Evolutionary conservation across 495 filamentous ascomycete species (phyloP).

Genomic region (Penicillium paradoxum): DNA sequence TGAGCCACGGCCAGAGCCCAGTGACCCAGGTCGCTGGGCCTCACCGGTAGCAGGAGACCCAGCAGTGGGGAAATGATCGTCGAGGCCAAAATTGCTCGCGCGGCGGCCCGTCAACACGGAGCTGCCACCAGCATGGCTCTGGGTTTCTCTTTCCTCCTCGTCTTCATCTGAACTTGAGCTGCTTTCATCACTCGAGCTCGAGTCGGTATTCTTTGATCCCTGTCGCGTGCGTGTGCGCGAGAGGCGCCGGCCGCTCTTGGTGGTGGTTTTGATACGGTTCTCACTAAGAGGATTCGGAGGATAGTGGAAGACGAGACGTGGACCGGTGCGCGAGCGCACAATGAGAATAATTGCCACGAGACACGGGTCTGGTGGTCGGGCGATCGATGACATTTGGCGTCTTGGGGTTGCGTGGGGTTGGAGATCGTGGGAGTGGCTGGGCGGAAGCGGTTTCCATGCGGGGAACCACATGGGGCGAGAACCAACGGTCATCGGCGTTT

Average conservation of each 20-base stretch:
- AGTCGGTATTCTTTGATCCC: constrained; percentile 35
- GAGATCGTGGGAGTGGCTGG: constrained; percentile 12
- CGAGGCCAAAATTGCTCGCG: constrained; percentile 37
- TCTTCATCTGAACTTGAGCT: constrained; percentile 47
- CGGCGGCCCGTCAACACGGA: constrained; percentile 25
- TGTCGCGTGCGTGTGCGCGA: constrained; percentile 29
- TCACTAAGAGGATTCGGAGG: constrained; percentile 58
- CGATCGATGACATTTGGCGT: constrained; percentile 43
- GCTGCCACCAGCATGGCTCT: constrained; percentile 19
- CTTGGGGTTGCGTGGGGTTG: constrained; percentile 9
- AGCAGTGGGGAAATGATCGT: constrained; percentile 27
- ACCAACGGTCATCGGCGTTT: constrained; percentile 4
- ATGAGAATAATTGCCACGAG: constrained; percentile 79
- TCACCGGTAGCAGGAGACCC: constrained; percentile 31
- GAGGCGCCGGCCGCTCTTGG: constrained; percentile 32
- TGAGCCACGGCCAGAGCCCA: constrained; percentile 37
- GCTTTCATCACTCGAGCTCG: constrained; percentile 45
- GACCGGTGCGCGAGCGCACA: constrained; percentile 73
- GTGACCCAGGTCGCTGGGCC: constrained; percentile 35
- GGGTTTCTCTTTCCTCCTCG: constrained; percentile 34
- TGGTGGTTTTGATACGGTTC: constrained; percentile 32
- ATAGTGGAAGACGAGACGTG: constrained; percentile 88
- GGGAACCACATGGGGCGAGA: constrained; percentile 13
- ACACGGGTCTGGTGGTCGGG: constrained; percentile 52
- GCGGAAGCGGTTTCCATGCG: constrained; percentile 19